Base-by-base conservation (phyloP, 805 yeast species). In the Schwanniomyces polymorphus region DNA sequence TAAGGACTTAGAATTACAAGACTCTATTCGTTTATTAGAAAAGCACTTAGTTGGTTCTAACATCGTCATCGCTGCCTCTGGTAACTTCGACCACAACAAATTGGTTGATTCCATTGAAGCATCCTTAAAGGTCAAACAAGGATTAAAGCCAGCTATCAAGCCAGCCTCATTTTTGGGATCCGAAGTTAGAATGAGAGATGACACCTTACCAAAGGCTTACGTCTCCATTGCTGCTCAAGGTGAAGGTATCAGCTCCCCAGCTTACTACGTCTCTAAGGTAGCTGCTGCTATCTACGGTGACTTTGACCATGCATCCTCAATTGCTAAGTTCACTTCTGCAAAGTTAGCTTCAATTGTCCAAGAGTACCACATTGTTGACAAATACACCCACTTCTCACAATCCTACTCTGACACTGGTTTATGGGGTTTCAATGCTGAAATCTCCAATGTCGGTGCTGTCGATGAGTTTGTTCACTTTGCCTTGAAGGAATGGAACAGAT, bases 181-280 rank as follows among this genome's bases (percentile, higher is more conserved):
- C 41, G 95, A 88, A 66, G 85, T 86, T 55, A 84, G 91, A 80
- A 74, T 86, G 75, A 85, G 96, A 82, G 96, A 88, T 65, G 96
- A 88, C 71, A 88, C 90, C 59, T 66, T 85, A 62, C 89, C 92
- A 64, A 80, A 82, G 65, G 94, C 92, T 47, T 85, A 86, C 78
- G 78, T 86, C 59, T 70, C 91, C 46, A 76, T 88, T 60, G 90
- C 91, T 48, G 92, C 79, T 46, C 76, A 81, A 62, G 89, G 90
- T 74, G 91, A 86, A 70, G 74, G 85, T 38, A 51, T 77, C 42
- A 61, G 63, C 51, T 83, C 91, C 47, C 81, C 85, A 56, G 80
- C 85, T 60, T 86, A 78, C 75, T 78, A 78, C 68, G 80, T 81
- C 51, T 85, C 92, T 55, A 72, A 84, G 70, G 90, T 88, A 57